Evolutionary conservation across 2,329 filamentous ascomycete species (phyloP), one percentile per base, ranked within the genome.

Genomic region (Escovopsis weberi): DNA sequence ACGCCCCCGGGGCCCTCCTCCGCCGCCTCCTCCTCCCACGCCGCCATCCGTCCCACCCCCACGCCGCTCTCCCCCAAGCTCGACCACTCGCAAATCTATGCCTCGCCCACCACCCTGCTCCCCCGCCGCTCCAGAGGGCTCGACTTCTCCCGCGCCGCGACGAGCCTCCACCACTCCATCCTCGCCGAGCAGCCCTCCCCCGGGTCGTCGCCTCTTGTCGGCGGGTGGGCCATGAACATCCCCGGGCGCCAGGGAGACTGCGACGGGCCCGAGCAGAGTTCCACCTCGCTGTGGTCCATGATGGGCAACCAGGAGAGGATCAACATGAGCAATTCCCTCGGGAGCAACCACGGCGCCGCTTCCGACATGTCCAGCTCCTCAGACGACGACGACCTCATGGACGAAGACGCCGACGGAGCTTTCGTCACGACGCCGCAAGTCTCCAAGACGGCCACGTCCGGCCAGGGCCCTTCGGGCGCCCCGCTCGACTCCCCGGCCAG

Each of bases 141-240:
- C 47, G 89, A 96, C 63, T 96, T 94, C 61, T 89, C 89, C 35
- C 76, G 89, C 51, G 88, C 88, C 10, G 91, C 86, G 48, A 95
- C 89, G 10, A 94, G 88, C 57, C 70, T 98, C 19, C 91, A 96
- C 63, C 91, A 96, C 61, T 95, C 89, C 12, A 96, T 85, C 0
- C 74, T 96, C 8, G 88, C 89, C 43, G 85, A 94, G 52, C 77
- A 82, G 58, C 83, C 85, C 1, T 91, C 85, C 5, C 87, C 88
- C 4, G 87, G 94, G 59, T 91, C 86, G 0, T 95, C 88, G 1
- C 91, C 91, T 1, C 88, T 82, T 11, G 80, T 91, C 43, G 79
- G 80, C 41, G 78, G 82, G 33, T 63, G 68, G 48, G 26, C 70
- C 26, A 75, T 80, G 67, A 77, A 73, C 53, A 80, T 80, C 39